Evolutionary conservation across 495 filamentous ascomycete species (phyloP), one percentile per base, ranked within the genome.

Genomic region (Cercophora newfieldiana): DNA sequence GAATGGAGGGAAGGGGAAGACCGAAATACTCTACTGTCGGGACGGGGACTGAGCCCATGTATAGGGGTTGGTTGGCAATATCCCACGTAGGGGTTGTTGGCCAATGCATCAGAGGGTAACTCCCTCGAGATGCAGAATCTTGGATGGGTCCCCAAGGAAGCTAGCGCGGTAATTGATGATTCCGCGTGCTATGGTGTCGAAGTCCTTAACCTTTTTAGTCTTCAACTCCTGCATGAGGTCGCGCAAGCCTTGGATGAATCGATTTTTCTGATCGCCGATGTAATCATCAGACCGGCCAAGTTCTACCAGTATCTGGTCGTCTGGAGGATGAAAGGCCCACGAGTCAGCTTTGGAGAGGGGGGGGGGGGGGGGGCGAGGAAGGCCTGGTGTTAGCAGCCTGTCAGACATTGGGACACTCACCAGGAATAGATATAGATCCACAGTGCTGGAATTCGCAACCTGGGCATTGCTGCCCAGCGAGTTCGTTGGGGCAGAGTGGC

Each of bases 261-360:
- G 81, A 68, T 84, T 80, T 75, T 86, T 87, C 69, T 92, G 87
- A 76, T 91, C 88, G 66, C 87, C 83, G 22, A 80, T 86, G 69
- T 87, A 87, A 56, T 89, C 88, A 70, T 93, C 91, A 60, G 88
- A 77, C 30, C 87, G 86, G 66, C 92, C 92, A 72, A 97, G 86
- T 66, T 96, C 87, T 63, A 92, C 82, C 56, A 97, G 88, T 56
- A 97, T 90, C 71, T 89, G 88, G 75, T 95, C 90, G 85, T 96
- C 94, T 97, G 81, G 66, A 75, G 66, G 74, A 53, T 51, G 85
- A 80, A 77, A 76, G 76, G 72, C 74, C 77, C 80, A 79, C 75
- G 75, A 79, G 88, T 92, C 83, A 91, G 88, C 76, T 75, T 74
- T 79, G 72, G 37, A 75, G 69, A 66, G 61, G 72, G 68, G 71